Evolutionary conservation across 257 asterid genomes (phyloP), one percentile per base, ranked within the genome.

Genomic region (Gentiana macrophylla): DNA sequence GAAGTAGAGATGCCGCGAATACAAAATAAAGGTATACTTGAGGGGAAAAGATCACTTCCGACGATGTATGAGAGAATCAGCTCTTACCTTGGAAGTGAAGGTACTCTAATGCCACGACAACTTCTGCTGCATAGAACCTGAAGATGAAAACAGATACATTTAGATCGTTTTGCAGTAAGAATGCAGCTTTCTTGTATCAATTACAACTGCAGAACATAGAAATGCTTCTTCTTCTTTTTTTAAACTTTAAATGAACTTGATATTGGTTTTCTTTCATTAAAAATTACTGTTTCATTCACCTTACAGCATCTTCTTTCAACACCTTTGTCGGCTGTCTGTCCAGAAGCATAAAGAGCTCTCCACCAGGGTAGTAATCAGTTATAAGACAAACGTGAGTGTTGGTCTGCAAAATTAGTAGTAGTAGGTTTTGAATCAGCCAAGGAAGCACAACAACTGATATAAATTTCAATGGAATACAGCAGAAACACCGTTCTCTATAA

Each of bases 71-170:
- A 5, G 9, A 4, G 37, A 48, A 55, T 52, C 48, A 56, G 52
- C 33, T 52, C 50, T 41, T 78, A 87, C 97, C 98, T 88, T 85
- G 97, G 63, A 95, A 92, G 71, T 92, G 98, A 77, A 92, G 98
- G 73, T 92, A 92, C 79, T 92, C 98, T 49, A 92, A 77, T 13
- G 98, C 98, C 60, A 91, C 85, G 41, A 92, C 55, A 36, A 92
- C 97, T 77, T 92, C 94, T 57, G 94, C 88, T 38, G 95, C 97
- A 64, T 81, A 92, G 79, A 87, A 92, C 77, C 98, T 92, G 63
- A 64, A 41, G 56, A 37, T 55, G 49, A 38, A 5, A 58, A 61
- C 9, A 37, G 35, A 1, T 11, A 24, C 9, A 48, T 58, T 55
- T 50, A 58, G 32, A 58, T 35, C 63, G 35, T 6, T 6, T 44